Conservation (phyloP, 768 basidiomycete genomes). For the Amanita rubescens region DNA sequence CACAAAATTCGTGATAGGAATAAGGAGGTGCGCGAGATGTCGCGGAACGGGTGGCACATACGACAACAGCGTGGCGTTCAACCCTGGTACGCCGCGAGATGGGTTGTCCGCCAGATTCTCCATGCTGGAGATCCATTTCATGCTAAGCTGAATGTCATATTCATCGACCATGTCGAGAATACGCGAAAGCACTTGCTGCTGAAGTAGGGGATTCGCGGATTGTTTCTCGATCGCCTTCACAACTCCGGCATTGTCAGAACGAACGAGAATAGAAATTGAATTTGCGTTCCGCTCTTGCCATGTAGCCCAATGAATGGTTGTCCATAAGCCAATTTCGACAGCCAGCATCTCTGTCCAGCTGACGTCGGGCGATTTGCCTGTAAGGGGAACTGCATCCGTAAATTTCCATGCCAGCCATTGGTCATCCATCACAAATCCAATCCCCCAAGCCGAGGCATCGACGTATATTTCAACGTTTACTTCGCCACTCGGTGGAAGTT, state of each 20-base stretch:
- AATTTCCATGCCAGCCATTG: conserved; percentile 3
- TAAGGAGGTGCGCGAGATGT: neutral
- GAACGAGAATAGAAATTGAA: neutral
- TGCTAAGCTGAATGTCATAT: conserved; percentile 3
- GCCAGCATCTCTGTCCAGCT: conserved; percentile 39
- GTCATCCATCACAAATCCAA: conserved; percentile 3
- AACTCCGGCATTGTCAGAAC: conserved; percentile 4
- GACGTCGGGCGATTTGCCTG: conserved; percentile 15
- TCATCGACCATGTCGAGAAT: too few relatives aligned
- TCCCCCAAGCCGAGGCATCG: conserved; percentile 2
- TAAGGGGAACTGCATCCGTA: neutral
- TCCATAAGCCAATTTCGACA: conserved; percentile 26
- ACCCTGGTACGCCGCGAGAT: conserved; percentile 2
- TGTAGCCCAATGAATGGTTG: conserved; percentile 14
- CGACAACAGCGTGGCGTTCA: neutral
- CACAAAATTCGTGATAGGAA: neutral
- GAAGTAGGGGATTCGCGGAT: neutral
- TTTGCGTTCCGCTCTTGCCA: neutral
- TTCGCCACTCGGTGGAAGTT: neutral
- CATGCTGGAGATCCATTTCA: conserved; percentile 5
- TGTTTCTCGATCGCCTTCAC: neutral
- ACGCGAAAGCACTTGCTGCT: conserved; percentile 1
- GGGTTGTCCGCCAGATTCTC: conserved; percentile 6
- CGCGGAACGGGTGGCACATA: neutral
- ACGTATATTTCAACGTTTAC: neutral